These are phyloP conservation scores for Acer yangbiense DNA, from an alignment of 345 rosid genomes.

Conservation along the genomic window DNA sequence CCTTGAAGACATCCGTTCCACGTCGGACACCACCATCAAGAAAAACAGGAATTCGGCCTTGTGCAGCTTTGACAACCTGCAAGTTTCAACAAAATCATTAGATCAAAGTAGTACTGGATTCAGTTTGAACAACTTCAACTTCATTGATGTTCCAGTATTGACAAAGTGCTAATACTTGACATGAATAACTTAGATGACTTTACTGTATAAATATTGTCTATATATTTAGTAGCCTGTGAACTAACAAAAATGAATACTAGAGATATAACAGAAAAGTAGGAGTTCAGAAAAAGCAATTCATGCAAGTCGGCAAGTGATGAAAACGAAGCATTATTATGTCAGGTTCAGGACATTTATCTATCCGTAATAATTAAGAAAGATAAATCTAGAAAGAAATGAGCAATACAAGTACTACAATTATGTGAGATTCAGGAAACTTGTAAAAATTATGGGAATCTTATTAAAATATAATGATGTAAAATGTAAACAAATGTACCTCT, in stretches of 20 bases:
- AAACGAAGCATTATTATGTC: background rate
- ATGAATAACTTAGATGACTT: background rate
- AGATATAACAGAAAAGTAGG: background rate
- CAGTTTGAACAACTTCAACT: background rate
- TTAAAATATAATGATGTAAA: background rate
- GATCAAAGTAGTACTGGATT: background rate
- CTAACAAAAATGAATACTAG: background rate
- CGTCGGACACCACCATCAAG: constrained; percentile 97
- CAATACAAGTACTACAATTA: background rate
- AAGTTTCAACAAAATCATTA: constrained; percentile 14
- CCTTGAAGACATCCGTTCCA: constrained; percentile 98
- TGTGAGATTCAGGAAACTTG: background rate
- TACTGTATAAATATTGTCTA: background rate
- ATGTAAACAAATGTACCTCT: constrained; percentile 55
- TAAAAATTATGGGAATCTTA: background rate
- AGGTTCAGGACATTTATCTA: background rate
- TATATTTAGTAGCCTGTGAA: background rate
- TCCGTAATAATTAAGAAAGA: background rate
- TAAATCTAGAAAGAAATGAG: background rate
- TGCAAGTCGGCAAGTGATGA: background rate
- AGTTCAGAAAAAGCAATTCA: background rate
- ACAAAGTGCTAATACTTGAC: background rate
- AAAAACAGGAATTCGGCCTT: constrained; percentile 85
- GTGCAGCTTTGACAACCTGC: constrained; percentile 87
- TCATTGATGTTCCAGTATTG: background rate